These are phyloP conservation scores for Choiromyces venosus DNA, from an alignment of 495 filamentous ascomycete species.

Conservation along the genomic window DNA sequence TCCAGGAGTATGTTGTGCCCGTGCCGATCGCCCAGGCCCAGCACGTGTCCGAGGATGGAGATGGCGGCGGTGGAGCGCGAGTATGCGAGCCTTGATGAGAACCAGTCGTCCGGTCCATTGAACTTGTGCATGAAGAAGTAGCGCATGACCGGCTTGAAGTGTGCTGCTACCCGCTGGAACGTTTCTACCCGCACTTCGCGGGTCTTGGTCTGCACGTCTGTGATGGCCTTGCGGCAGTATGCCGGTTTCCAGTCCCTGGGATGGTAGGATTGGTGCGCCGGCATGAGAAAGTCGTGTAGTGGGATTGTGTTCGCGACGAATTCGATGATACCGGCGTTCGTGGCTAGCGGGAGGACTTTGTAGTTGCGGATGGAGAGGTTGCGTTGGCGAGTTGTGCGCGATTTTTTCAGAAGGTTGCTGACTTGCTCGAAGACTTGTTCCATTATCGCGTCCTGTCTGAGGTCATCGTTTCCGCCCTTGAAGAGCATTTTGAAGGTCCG, in stretches of 20 bases:
- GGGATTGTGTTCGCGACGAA: conserved; percentile 91
- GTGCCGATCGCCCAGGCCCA: conserved; percentile 93
- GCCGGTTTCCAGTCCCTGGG: conserved; percentile 74
- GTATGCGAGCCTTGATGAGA: conserved; percentile 75
- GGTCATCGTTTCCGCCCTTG: conserved; percentile 89
- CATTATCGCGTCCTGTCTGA: conserved; percentile 99
- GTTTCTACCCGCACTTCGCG: conserved; percentile 64
- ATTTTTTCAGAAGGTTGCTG: conserved; percentile 75
- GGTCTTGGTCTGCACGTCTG: conserved; percentile 60
- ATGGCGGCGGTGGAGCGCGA: conserved; percentile 88
- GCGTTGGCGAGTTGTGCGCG: conserved; percentile 78
- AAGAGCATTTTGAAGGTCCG: conserved; percentile 77
- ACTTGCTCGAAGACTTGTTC: conserved; percentile 98
- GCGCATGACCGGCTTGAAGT: conserved; percentile 87
- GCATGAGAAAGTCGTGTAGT: conserved; percentile 81
- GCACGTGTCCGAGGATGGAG: conserved; percentile 86
- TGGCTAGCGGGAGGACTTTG: conserved; percentile 84
- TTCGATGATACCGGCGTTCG: conserved; percentile 86
- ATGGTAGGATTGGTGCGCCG: conserved; percentile 78
- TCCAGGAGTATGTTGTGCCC: conserved; percentile 95
- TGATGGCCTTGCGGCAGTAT: conserved; percentile 70
- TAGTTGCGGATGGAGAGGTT: conserved; percentile 88
- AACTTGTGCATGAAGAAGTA: conserved; percentile 98
- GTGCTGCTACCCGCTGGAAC: conserved; percentile 67
- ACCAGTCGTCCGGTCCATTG: conserved; percentile 93